Conservation (phyloP, 2,329 filamentous ascomycete genomes). For the Aspergillus intermedius region DNA sequence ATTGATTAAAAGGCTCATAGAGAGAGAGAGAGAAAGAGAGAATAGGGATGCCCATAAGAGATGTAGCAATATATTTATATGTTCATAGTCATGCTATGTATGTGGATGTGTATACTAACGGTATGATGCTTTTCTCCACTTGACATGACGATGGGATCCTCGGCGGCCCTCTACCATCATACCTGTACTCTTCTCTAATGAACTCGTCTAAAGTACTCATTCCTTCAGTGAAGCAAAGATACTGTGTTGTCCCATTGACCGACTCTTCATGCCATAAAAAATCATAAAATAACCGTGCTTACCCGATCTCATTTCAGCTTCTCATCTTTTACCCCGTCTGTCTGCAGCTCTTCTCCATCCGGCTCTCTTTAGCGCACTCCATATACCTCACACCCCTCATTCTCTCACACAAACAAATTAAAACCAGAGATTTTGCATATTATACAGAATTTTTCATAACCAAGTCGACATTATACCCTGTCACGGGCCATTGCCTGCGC, state of each 20-base stretch:
- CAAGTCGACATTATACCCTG: background rate
- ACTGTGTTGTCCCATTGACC: too few species aligned
- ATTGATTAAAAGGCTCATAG: too few species aligned
- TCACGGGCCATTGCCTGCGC: constrained; percentile 15
- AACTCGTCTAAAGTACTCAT: background rate
- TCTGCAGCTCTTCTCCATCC: background rate
- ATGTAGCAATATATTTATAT: background rate
- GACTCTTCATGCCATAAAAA: too few species aligned
- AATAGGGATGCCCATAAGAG: background rate
- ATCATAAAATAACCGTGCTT: background rate
- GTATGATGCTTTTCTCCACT: background rate
- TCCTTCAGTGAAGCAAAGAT: background rate
- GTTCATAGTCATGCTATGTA: background rate
- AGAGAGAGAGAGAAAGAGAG: background rate
- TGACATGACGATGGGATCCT: background rate
- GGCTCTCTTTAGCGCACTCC: too few species aligned
- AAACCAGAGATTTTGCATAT: too few species aligned
- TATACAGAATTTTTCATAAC: too few species aligned
- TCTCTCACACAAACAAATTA: too few species aligned
- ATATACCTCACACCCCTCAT: too few species aligned
- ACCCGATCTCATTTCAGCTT: background rate
- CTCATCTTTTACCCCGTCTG: background rate
- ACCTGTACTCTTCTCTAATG: constrained; percentile 9
- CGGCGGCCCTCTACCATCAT: constrained; percentile 7
- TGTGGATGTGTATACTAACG: background rate